Evolutionary conservation across 441 rosid species (phyloP).

Genomic region (Populus hybrid): DNA sequence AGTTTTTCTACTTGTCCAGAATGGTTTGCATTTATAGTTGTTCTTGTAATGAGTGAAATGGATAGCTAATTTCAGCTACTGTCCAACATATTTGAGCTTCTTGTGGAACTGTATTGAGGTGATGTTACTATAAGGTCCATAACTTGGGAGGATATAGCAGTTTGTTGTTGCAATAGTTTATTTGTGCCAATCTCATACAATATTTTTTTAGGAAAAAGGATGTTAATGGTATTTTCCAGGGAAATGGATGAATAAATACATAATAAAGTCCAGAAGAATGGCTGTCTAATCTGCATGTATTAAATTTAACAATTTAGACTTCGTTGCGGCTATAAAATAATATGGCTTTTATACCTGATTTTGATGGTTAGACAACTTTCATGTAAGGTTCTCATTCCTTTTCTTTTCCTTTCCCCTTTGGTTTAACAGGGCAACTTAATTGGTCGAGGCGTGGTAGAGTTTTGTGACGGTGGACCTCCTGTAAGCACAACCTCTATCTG

Average conservation of each 20-base stretch:
- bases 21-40: neutral
- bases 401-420: conserved; percentile 2
- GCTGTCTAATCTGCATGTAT: neutral
- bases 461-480: conserved; percentile 77
- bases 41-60: neutral
- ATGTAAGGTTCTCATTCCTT: neutral
- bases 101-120: neutral
- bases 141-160: neutral
- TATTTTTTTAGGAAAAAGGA: neutral
- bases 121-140: neutral
- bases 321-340: neutral
- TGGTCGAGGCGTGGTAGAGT: conserved; percentile 78
- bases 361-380: neutral
- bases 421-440: conserved; percentile 76
- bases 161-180: neutral
- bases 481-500: conserved; percentile 31
- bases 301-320: neutral
- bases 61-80: neutral
- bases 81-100: neutral
- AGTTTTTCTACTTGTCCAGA: neutral
- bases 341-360: neutral
- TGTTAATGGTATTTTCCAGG: neutral
- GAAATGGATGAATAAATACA: neutral
- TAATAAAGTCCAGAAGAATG: neutral
- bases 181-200: neutral